Conservation (phyloP, 1,284 basidiomycete genomes). For the Ceratobasidium papillatum region DNA sequence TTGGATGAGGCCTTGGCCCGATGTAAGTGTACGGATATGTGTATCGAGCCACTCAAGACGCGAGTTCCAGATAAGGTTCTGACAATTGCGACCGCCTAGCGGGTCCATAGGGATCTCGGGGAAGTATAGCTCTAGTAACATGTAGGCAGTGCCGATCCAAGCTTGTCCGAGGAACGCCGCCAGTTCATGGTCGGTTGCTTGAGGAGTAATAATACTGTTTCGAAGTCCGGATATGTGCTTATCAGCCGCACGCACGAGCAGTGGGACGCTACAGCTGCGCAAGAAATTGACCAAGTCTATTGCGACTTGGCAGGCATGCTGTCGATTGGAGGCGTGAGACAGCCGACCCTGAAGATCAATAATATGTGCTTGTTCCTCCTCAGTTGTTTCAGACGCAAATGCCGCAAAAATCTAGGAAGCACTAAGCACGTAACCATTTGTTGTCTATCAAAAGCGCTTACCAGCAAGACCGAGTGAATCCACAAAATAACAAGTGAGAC, state of each 20-base stretch:
- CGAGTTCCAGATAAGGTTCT: slow-evolving; percentile 61
- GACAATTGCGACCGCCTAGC: slow-evolving; percentile 70
- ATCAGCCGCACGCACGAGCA: not conserved
- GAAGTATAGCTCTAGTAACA: slow-evolving; percentile 77
- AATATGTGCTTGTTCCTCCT: not conserved
- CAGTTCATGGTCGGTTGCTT: not conserved
- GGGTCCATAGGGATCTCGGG: slow-evolving; percentile 92
- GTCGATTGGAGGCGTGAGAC: not conserved
- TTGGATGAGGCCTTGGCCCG: slow-evolving; percentile 67
- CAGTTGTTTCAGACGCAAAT: slow-evolving; percentile 6
- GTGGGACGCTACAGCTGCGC: not conserved
- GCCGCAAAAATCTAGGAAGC: slow-evolving; percentile 4
- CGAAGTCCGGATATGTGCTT: slow-evolving; percentile 11
- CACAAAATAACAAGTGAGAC: slow-evolving; percentile 25
- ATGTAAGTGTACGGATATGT: slow-evolving; percentile 66
- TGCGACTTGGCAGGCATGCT: not conserved
- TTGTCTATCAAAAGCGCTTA: not conserved
- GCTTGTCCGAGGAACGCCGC: slow-evolving; percentile 16
- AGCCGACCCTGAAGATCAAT: not conserved
- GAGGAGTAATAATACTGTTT: not conserved
- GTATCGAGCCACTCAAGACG: slow-evolving; percentile 59
- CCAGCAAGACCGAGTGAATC: slow-evolving; percentile 17
- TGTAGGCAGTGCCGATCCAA: slow-evolving; percentile 72
- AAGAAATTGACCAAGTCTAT: slow-evolving; percentile 1
- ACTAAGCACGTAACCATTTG: not conserved